These are phyloP conservation scores for Schoenoplectus tabernaemontani DNA, from an alignment of 202 grass and related monocot species.

Conservation along the genomic window DNA sequence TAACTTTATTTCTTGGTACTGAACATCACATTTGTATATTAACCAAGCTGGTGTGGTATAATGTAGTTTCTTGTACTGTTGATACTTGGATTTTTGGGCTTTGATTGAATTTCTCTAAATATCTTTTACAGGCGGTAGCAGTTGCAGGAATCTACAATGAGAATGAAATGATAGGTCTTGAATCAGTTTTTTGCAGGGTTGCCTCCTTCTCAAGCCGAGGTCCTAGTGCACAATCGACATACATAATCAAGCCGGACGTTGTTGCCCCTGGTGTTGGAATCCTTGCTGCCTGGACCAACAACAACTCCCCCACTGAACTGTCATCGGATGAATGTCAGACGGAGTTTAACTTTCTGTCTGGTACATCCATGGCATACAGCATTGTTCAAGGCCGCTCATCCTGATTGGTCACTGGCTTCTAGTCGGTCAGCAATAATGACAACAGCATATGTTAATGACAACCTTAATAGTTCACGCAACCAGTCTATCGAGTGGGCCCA, in stretches of 20 bases:
- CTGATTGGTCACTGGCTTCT: conserved; percentile 33
- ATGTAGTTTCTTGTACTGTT: background rate
- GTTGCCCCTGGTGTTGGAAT: conserved; percentile 35
- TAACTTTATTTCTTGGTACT: no score
- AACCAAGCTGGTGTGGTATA: background rate
- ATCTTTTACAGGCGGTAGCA: conserved; percentile 46
- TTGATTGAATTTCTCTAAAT: background rate
- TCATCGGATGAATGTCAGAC: background rate
- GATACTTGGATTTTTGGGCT: background rate
- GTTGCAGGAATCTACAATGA: conserved; percentile 62
- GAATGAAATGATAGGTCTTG: conserved; percentile 36
- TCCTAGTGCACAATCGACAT: conserved; percentile 17
- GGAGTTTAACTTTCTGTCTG: conserved; percentile 34
- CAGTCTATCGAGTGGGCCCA: conserved; percentile 24
- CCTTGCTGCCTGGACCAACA: conserved; percentile 33
- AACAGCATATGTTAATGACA: conserved; percentile 23
- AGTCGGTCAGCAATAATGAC: conserved; percentile 46
- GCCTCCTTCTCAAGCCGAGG: conserved; percentile 32
- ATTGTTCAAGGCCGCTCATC: conserved; percentile 21
- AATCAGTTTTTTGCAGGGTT: conserved; percentile 43
- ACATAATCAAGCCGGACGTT: conserved; percentile 44
- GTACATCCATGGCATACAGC: conserved; percentile 35
- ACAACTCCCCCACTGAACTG: background rate
- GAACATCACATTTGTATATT: conserved; percentile 6
- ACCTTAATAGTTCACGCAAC: background rate